Base-by-base conservation (phyloP, 768 basidiomycete species). In the Russula abietina region DNA sequence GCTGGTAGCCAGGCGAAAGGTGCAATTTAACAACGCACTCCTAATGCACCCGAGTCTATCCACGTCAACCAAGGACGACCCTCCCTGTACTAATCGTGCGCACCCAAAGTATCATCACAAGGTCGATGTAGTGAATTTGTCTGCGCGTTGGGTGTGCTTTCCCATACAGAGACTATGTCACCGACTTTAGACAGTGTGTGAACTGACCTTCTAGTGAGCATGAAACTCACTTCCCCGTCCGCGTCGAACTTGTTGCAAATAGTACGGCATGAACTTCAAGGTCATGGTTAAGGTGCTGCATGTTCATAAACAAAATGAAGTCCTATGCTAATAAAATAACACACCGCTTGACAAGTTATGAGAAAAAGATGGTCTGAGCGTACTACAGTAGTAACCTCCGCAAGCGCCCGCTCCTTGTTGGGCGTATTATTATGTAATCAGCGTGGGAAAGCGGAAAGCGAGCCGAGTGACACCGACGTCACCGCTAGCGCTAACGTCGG, bases 321-420 rank as follows among this genome's bases (percentile, higher is more conserved):
- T 52, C 60, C 49, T 65, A 61, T 17, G 59, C 48, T 65, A 58
- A 22, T 56, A 45, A n/a, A 67, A 59, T 48, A 65, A 62, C 57
- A 65, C 55, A 26, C 60, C 53, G 11, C 65, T 56, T n/a, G 59
- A 65, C 53, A 41, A 48, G 43, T 65, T 57, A 43, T 3, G 61
- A 63, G 39, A 50, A 16, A 14, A n/a, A n/a, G n/a, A n/a, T n/a
- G n/a, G n/a, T n/a, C n/a, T n/a, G n/a, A n/a, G n/a, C n/a, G n/a
- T n/a, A n/a, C n/a, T n/a, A n/a, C n/a, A n/a, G n/a, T n/a, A n/a
- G n/a, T n/a, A n/a, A n/a, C n/a, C n/a, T n/a, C n/a, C n/a, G n/a
- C n/a, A n/a, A n/a, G n/a, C n/a, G n/a, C n/a, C n/a, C n/a, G n/a
- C n/a, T n/a, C n/a, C n/a, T n/a, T n/a, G n/a, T n/a, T n/a, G n/a